Percentiles rank a stretch among this genome's conserved stretches.
These are phyloP conservation scores for Cylindrotheca closterium DNA, from an alignment of 108 stramenopile genomes.

Conservation along the genomic window DNA sequence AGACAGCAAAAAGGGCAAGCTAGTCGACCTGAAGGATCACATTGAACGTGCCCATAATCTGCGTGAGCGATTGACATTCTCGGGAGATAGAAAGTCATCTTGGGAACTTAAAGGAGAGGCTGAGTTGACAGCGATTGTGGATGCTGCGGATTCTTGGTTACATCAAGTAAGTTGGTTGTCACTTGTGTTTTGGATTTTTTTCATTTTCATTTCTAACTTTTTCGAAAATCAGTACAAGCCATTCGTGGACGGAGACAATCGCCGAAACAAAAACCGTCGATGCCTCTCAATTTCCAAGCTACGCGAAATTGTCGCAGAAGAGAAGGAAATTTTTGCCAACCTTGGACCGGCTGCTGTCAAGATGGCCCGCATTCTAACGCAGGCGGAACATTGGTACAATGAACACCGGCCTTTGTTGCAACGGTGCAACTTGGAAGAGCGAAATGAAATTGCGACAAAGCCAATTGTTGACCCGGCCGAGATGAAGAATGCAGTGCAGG, in stretches of 20 bases:
- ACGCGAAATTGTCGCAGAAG: conserved; percentile 52
- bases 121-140: conserved; percentile 50
- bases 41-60: conserved; percentile 55
- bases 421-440: conserved; percentile 32
- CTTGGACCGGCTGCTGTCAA: conserved; percentile 59
- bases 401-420: conserved; percentile 40
- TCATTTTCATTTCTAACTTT: neutral
- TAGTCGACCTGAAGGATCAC: conserved; percentile 73
- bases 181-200: neutral
- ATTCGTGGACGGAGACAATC: conserved; percentile 62
- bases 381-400: conserved; percentile 69
- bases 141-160: conserved; percentile 64
- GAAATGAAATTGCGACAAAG: neutral
- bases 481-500: conserved; percentile 40
- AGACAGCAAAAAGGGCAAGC: conserved; percentile 58
- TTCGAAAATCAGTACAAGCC: conserved; percentile 38
- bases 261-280: conserved; percentile 34
- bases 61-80: conserved; percentile 53
- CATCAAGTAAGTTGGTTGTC: conserved; percentile 50
- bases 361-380: conserved; percentile 53
- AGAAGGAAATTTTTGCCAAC: conserved; percentile 57
- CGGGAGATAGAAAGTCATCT: conserved; percentile 33
- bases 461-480: conserved; percentile 1
- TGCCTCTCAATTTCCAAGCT: conserved; percentile 53
- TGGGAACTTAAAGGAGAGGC: conserved; percentile 64